Conservation (phyloP, 495 filamentous ascomycete species). For the Penicillium angulare region DNA sequence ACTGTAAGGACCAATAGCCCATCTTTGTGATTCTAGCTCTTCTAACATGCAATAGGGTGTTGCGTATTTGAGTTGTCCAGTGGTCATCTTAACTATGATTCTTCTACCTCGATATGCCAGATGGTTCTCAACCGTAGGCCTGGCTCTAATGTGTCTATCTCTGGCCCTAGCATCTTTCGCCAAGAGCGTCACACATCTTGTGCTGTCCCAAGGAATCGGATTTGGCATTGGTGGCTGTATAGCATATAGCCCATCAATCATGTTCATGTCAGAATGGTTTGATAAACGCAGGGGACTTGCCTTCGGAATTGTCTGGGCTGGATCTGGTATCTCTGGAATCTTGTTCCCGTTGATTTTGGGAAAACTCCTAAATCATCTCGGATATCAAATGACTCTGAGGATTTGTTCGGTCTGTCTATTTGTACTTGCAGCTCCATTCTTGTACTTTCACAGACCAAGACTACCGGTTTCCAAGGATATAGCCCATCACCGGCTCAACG, state of each 20-base stretch:
- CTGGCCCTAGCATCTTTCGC: constrained; percentile 47
- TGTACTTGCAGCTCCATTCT: constrained; percentile 49
- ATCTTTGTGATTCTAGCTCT: background rate
- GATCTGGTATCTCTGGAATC: constrained; percentile 39
- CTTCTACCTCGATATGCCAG: constrained; percentile 17
- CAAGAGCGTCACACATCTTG: constrained; percentile 41
- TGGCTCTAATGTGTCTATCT: constrained; percentile 35
- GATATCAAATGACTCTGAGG: constrained; percentile 51
- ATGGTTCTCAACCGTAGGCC: constrained; percentile 21
- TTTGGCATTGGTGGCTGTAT: constrained; percentile 49
- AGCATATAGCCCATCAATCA: constrained; percentile 44
- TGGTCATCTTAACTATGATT: constrained; percentile 21
- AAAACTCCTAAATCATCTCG: constrained; percentile 44
- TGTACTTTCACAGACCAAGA: constrained; percentile 56
- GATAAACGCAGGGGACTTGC: constrained; percentile 45
- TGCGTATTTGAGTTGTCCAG: constrained; percentile 21
- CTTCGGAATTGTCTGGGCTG: constrained; percentile 50
- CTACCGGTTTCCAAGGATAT: constrained; percentile 37
- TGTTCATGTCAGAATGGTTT: constrained; percentile 57
- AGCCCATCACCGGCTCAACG: constrained; percentile 17
- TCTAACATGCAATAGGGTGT: constrained; percentile 10
- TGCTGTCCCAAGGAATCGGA: constrained; percentile 50
- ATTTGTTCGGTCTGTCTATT: constrained; percentile 47
- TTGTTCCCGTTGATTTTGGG: constrained; percentile 49
- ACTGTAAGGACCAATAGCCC: constrained; percentile 20